A percentile compares a stretch with the other conserved stretches of the same genome.
Evolutionary conservation across 306 rosid genomes (phyloP).

Genomic region (Pachyrhizus erosus): DNA sequence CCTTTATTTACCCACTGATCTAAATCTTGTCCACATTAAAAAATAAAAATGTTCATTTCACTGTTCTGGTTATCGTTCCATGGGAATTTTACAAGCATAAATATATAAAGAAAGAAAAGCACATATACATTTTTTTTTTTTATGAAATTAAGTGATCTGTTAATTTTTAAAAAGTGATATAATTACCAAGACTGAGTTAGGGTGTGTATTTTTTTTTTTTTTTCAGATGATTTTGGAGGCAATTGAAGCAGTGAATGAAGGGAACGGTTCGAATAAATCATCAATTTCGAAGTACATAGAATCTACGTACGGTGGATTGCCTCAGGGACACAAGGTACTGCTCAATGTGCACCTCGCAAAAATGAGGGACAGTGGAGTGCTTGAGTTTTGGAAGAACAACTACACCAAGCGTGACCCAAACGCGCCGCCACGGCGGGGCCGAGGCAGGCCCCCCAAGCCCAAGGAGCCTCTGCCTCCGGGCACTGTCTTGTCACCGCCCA

Average conservation of each 20-base stretch:
- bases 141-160: background rate
- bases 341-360: constrained; percentile 69
- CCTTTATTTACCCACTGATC: background rate
- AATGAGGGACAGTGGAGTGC: constrained; percentile 68
- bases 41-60: background rate
- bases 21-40: no score
- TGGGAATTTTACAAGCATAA: background rate
- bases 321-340: constrained; percentile 65
- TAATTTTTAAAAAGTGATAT: no score
- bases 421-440: constrained; percentile 77
- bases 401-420: constrained; percentile 65
- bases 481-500: background rate
- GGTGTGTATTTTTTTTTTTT: background rate
- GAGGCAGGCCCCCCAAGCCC: constrained; percentile 79
- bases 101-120: no score
- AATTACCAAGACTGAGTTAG: background rate
- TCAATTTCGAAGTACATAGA: constrained; percentile 81
- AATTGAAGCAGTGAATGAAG: constrained; percentile 58
- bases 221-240: constrained; percentile 79
- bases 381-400: constrained; percentile 77
- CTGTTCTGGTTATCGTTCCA: background rate
- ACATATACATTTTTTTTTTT: background rate
- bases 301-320: constrained; percentile 71
- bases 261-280: constrained; percentile 76
- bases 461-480: constrained; percentile 37